Evolutionary conservation across 306 rosid genomes (phyloP).

Genomic region (Alnus glutinosa): DNA sequence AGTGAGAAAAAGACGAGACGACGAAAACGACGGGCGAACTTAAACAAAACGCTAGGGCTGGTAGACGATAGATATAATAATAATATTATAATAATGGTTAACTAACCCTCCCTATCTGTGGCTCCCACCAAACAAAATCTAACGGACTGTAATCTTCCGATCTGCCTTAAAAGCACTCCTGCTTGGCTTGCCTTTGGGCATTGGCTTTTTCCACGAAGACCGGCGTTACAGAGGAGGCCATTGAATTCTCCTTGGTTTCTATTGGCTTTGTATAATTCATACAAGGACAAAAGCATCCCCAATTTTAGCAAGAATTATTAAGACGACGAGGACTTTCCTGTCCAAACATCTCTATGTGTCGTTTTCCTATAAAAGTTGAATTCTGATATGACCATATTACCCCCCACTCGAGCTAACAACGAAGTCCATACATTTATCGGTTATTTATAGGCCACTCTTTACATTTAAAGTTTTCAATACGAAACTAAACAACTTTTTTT

Average conservation of each 20-base stretch:
- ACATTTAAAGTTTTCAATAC: no score
- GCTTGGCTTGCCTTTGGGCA: neutral
- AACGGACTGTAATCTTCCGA: neutral
- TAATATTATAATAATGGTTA: neutral
- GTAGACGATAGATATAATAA: neutral
- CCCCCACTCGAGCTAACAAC: neutral
- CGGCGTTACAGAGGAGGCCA: neutral
- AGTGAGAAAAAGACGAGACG: neutral
- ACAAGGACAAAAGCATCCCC: conserved; percentile 18
- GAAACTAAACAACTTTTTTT: no score
- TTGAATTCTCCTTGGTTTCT: neutral
- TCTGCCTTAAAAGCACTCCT: neutral
- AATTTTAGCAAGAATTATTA: neutral
- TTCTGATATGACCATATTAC: conserved; percentile 3
- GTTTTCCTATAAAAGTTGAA: conserved; percentile 2
- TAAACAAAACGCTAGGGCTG: conserved; percentile 9
- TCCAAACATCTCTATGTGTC: conserved; percentile 9
- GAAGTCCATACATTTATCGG: no score
- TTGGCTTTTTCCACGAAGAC: neutral
- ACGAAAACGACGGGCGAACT: conserved; percentile 8
- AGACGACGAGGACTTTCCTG: neutral
- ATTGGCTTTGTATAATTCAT: neutral
- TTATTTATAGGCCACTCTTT: no score
- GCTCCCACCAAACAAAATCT: conserved; percentile 18
- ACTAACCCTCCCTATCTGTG: neutral